phyloP scores from a whole-genome alignment of 1,284 basidiomycete species.

The Anthracocystis setariae region DNA sequence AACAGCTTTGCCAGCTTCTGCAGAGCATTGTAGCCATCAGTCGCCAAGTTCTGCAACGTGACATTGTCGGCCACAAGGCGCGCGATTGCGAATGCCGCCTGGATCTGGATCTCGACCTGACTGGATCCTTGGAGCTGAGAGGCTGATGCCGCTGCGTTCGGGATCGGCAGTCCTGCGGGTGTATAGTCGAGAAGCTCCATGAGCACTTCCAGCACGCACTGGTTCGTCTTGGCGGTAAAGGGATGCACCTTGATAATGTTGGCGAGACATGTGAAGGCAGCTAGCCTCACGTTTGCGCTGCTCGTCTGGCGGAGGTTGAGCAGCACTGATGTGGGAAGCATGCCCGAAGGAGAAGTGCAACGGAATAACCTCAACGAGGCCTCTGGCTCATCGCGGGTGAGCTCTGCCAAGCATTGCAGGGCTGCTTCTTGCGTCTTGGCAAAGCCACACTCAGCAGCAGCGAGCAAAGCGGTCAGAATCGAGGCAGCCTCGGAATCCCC shows the following conservation, averaged over 20 bases:
- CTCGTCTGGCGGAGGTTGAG: conserved; percentile 48
- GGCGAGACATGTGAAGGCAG: conserved; percentile 58
- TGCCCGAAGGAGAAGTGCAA: conserved; percentile 44
- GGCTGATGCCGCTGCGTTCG: conserved; percentile 1
- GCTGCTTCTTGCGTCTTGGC: conserved; percentile 59
- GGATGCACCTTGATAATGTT: conserved; percentile 60
- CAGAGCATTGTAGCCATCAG: conserved; percentile 49
- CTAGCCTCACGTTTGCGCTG: conserved; percentile 52
- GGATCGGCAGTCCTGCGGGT: conserved; percentile 9
- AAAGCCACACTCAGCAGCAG: conserved; percentile 51
- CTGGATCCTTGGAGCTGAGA: conserved; percentile 24
- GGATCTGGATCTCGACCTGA: conserved; percentile 52
- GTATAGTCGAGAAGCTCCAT: conserved; percentile 55
- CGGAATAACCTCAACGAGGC: conserved; percentile 33
- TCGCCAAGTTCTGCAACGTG: conserved; percentile 50
- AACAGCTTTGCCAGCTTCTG: conserved; percentile 42
- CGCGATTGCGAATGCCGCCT: conserved; percentile 58
- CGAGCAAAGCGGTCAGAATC: conserved; percentile 44
- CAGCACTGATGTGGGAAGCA: conserved; percentile 54
- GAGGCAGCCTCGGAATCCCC: conserved; percentile 11
- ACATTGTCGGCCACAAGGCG: conserved; percentile 53
- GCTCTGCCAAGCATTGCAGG: conserved; percentile 54
- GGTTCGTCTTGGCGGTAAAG: conserved; percentile 53
- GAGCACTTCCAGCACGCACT: conserved; percentile 57
- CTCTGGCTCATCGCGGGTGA: conserved; percentile 42